phyloP scores from a whole-genome alignment of 1,139 yeast species.

The Geotrichum armillariae region DNA sequence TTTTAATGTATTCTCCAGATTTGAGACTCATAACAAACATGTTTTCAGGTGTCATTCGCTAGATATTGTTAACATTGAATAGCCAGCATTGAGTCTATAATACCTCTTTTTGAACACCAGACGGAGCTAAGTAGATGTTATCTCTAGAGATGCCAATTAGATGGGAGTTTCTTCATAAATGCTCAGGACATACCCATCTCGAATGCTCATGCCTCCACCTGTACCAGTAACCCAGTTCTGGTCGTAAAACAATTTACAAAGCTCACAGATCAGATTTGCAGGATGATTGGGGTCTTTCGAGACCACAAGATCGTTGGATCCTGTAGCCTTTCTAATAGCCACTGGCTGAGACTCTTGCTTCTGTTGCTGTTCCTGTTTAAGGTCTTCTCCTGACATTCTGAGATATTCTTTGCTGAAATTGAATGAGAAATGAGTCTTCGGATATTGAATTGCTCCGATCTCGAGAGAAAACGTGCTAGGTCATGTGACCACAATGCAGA shows the following conservation, averaged over 20 bases:
- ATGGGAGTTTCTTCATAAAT: no score
- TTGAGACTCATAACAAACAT: constrained; percentile 72
- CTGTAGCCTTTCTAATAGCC: constrained; percentile 21
- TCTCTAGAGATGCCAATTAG: no score
- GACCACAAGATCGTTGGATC: constrained; percentile 40
- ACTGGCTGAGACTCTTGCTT: no score
- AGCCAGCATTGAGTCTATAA: constrained; percentile 12
- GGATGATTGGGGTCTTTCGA: constrained; percentile 69
- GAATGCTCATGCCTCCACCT: constrained; percentile 90
- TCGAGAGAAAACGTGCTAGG: no score
- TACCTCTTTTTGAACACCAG: constrained; percentile 89
- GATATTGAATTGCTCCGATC: no score
- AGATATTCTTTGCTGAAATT: no score
- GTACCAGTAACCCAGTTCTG: constrained; percentile 96
- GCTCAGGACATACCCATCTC: constrained; percentile 56
- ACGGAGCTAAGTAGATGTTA: constrained; percentile 78
- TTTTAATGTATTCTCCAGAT: constrained; percentile 55
- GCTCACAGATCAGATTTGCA: constrained; percentile 79
- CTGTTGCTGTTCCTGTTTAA: no score
- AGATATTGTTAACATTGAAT: no score
- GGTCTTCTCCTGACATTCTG: no score
- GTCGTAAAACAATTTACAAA: constrained; percentile 73
- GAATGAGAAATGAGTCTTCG: no score
- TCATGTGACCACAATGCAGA: no score
- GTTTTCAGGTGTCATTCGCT: constrained; percentile 72